Base-by-base conservation (phyloP, 768 basidiomycete species). In the Lactifluus pinguis region DNA sequence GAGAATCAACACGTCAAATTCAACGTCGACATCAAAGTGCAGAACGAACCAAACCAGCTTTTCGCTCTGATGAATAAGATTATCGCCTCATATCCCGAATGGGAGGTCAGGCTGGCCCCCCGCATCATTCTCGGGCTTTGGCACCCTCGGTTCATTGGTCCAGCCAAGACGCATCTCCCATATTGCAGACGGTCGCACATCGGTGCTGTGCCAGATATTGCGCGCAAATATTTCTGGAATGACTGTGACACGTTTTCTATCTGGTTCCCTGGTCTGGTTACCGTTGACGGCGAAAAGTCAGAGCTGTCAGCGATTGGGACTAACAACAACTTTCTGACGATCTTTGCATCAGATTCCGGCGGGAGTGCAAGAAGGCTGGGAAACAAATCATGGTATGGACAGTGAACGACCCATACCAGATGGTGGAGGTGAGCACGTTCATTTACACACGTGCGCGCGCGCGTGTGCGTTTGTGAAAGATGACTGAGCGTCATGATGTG, bases 371-470 rank as follows among this genome's bases (percentile, higher is more conserved):
- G 70, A 76, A 70, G 15, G 83, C 83, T 1, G 87, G 87, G 19
- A 97, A 97, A 80, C 79, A 80, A 66, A 67, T 98, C 58, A 87
- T 95, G 82, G 92, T 93, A 3, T 98, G 95, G 97, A 99, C 97
- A 0, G 95, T 98, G 30, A 99, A 99, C 69, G 80, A 86, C 49
- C 84, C 84, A 10, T 83, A 83, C 56, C 85, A 92, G 69, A 92
- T 93, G 91, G 88, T 91, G 80, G 90, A 93, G 83, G 89, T 85
- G 32, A 47, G 82, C 72, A 6, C 29, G 30, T 21, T 45, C 41
- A 21, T 17, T 49, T 10, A 29, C 19, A 47, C 45, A 53, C 58
- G 41, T 48, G 21, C n/a, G 47, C 41, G 13, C 7, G 10, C 2
- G 25, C 25, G 25, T 25, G 25, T 25, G 25, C 25, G 25, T 25